Percentiles rank a stretch among this genome's conserved stretches.
phyloP scores from a whole-genome alignment of 352 stramenopile genomes.

The Phytophthora sojae region DNA sequence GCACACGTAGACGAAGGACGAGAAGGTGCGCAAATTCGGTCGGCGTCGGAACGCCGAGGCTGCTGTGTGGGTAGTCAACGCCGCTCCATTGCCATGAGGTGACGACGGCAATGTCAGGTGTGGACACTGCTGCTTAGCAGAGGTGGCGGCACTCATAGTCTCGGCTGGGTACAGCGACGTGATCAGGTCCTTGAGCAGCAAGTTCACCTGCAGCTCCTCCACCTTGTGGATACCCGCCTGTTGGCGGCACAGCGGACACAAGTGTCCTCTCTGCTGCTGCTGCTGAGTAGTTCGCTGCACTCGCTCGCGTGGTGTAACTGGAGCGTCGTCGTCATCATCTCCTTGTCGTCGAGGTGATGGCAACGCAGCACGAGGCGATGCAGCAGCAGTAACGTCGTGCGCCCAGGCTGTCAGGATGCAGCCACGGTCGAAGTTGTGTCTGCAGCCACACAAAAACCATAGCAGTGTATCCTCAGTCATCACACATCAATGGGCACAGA shows the following conservation, averaged over 20 bases:
- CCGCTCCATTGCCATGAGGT: conserved; percentile 4
- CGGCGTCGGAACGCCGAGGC: conserved; percentile 41
- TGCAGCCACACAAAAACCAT: conserved; percentile 25
- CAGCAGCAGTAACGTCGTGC: conserved; percentile 33
- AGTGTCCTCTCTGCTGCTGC: conserved; percentile 28
- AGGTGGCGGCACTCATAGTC: conserved; percentile 40
- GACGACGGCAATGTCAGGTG: conserved; percentile 33
- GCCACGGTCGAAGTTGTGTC: conserved; percentile 87
- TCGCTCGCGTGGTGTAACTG: not conserved
- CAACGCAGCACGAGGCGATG: not conserved
- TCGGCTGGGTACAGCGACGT: conserved; percentile 63
- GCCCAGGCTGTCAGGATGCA: conserved; percentile 77
- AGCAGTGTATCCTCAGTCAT: not conserved
- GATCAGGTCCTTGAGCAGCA: conserved; percentile 73
- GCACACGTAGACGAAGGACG: conserved; percentile 79
- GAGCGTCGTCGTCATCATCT: not conserved
- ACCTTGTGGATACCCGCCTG: conserved; percentile 26
- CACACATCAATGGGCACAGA: not conserved
- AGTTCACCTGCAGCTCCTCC: conserved; percentile 67
- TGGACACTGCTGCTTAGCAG: conserved; percentile 54
- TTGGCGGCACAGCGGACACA: conserved; percentile 77
- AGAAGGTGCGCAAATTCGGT: conserved; percentile 63
- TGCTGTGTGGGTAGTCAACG: conserved; percentile 36
- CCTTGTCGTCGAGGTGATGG: conserved; percentile 19
- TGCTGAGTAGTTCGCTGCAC: not conserved